phyloP scores from a whole-genome alignment of 495 filamentous ascomycete species.

The Penicillium coprophilum region DNA sequence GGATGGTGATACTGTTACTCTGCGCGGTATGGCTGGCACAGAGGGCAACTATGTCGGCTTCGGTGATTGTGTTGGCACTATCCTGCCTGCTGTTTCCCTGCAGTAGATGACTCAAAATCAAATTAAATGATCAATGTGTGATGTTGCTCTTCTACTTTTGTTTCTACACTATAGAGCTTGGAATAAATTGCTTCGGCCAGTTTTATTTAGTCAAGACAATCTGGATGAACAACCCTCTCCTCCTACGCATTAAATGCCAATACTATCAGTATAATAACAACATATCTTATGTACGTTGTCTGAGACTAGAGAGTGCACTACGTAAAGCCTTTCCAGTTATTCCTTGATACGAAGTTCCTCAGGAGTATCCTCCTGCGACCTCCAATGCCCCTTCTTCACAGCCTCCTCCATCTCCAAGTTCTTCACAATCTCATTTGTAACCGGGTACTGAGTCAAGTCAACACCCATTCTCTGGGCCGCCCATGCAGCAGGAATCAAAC shows the following conservation, averaged over 20 bases:
- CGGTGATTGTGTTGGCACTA: slow-evolving; percentile 64
- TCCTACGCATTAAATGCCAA: not conserved
- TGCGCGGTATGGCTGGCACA: slow-evolving; percentile 66
- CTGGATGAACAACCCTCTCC: not conserved
- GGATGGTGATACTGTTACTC: slow-evolving; percentile 77
- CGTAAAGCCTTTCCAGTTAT: not conserved
- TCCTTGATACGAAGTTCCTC: slow-evolving; percentile 40
- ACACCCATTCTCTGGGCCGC: slow-evolving; percentile 50
- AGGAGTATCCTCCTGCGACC: slow-evolving; percentile 48
- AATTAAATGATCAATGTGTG: slow-evolving; percentile 2
- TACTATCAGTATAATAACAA: not conserved
- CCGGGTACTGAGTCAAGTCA: slow-evolving; percentile 42
- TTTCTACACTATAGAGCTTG: slow-evolving; percentile 9
- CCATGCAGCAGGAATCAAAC: slow-evolving; percentile 51
- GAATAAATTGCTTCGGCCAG: slow-evolving; percentile 3
- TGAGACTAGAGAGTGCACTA: not conserved
- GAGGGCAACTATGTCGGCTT: slow-evolving; percentile 68
- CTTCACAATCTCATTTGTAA: slow-evolving; percentile 38
- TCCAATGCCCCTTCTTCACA: slow-evolving; percentile 48
- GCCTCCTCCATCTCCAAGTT: slow-evolving; percentile 37
- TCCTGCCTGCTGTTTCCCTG: slow-evolving; percentile 46
- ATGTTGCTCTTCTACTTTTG: slow-evolving; percentile 4
- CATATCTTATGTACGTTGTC: not conserved
- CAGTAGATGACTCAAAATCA: slow-evolving; percentile 7
- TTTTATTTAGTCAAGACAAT: not conserved